Evolutionary conservation across 164 flowering plant species (phyloP).

Genomic region (Vitis rupestris): DNA sequence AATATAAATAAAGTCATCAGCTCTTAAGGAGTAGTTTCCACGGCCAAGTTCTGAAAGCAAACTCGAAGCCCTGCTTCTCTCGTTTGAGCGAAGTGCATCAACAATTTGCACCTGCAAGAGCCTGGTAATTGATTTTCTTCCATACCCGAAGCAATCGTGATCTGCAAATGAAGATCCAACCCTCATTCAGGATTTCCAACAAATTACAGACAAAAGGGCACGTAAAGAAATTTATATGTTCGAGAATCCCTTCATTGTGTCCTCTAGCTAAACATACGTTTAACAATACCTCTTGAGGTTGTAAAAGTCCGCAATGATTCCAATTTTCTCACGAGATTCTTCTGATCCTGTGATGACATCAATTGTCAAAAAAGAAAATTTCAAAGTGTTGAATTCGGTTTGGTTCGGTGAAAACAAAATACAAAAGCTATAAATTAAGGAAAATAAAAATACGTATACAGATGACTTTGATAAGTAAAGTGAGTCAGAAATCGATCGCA

Average conservation of each 20-base stretch:
- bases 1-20: constrained; percentile 49
- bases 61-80: constrained; percentile 53
- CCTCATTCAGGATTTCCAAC: background rate
- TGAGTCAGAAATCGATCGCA: constrained; percentile 20
- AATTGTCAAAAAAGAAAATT: background rate
- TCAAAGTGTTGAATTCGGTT: background rate
- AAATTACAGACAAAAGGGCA: background rate
- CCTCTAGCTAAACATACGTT: background rate
- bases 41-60: constrained; percentile 45
- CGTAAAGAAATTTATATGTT: background rate
- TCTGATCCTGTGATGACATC: constrained; percentile 10
- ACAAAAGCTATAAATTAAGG: no score
- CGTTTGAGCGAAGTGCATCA: constrained; percentile 61
- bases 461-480: constrained; percentile 8
- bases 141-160: constrained; percentile 10
- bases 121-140: constrained; percentile 18
- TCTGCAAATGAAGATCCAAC: constrained; percentile 24
- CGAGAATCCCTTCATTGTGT: background rate
- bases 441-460: constrained; percentile 2
- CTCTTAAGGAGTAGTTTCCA: constrained; percentile 22
- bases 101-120: constrained; percentile 55
- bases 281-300: constrained; percentile 5
- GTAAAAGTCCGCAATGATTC: constrained; percentile 6
- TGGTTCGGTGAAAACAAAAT: background rate
- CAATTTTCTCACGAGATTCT: constrained; percentile 2